These are phyloP conservation scores for Ceratocystis eucalypticola DNA, from an alignment of 2,329 filamentous ascomycete species.

Conservation along the genomic window DNA sequence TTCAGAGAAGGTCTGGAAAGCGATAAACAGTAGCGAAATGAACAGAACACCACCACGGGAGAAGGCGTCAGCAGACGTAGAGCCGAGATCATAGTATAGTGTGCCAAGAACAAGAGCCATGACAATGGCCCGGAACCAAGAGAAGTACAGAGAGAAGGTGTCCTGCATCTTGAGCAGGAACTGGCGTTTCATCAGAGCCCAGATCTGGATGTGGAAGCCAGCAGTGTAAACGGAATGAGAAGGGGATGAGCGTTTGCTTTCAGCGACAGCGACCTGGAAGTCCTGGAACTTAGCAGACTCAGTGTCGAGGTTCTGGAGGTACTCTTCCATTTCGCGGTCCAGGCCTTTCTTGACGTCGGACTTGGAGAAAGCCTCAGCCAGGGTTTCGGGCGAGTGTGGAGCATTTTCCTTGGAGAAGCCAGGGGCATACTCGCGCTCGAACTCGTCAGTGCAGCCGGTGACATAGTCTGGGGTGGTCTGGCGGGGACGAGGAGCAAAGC, in stretches of 20 bases:
- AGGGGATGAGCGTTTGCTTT: slow-evolving; percentile 58
- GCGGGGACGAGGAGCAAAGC: slow-evolving; percentile 59
- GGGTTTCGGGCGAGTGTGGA: slow-evolving; percentile 51
- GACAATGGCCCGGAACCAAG: slow-evolving; percentile 54
- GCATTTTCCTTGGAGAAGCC: slow-evolving; percentile 53
- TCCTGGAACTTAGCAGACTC: slow-evolving; percentile 59
- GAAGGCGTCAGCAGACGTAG: slow-evolving; percentile 58
- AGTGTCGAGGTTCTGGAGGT: slow-evolving; percentile 48
- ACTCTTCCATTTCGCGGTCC: slow-evolving; percentile 52
- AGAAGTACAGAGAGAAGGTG: slow-evolving; percentile 59
- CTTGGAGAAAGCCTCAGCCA: slow-evolving; percentile 56
- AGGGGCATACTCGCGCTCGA: slow-evolving; percentile 61
- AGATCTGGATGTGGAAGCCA: slow-evolving; percentile 70
- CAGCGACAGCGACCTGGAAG: slow-evolving; percentile 59
- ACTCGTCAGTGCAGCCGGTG: slow-evolving; percentile 71
- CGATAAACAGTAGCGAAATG: slow-evolving; percentile 67
- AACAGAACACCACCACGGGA: slow-evolving; percentile 72
- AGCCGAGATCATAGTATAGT: slow-evolving; percentile 57
- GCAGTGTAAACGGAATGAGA: slow-evolving; percentile 42
- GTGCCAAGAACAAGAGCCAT: slow-evolving; percentile 70
- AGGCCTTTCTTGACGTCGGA: slow-evolving; percentile 47
- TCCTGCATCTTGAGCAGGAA: slow-evolving; percentile 80
- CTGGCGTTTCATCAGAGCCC: slow-evolving; percentile 71
- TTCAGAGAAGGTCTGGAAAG: slow-evolving; percentile 75
- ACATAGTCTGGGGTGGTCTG: slow-evolving; percentile 74